Evolutionary conservation across 2,329 filamentous ascomycete species (phyloP).

Genomic region (Juglanconis sp.): DNA sequence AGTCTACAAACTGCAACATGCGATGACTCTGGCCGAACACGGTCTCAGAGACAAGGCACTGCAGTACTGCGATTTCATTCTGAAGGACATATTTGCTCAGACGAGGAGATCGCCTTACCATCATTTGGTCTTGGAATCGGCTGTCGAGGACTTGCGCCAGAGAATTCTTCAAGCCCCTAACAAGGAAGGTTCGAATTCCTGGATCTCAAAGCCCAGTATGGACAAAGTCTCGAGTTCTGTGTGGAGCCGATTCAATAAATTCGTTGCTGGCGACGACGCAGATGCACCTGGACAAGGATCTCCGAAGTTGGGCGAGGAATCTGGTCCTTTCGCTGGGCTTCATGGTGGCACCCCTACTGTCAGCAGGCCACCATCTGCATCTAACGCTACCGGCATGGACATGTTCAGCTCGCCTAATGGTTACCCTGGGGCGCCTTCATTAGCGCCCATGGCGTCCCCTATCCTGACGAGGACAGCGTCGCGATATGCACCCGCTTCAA

Average conservation of each 20-base stretch:
- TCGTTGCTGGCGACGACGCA: conserved; percentile 86
- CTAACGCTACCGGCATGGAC: conserved; percentile 65
- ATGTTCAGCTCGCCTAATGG: conserved; percentile 57
- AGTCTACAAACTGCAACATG: conserved; percentile 88
- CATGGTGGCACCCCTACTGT: conserved; percentile 72
- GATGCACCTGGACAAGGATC: conserved; percentile 59
- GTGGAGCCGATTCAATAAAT: conserved; percentile 92
- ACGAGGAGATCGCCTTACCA: conserved; percentile 87
- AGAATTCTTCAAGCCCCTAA: conserved; percentile 77
- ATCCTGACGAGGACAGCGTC: conserved; percentile 44
- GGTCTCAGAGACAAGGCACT: conserved; percentile 80
- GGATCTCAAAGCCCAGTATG: conserved; percentile 94
- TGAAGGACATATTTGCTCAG: conserved; percentile 70
- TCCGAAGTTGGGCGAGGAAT: conserved; percentile 56
- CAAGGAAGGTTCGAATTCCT: conserved; percentile 75
- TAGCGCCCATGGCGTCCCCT: conserved; percentile 30
- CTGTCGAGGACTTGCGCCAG: conserved; percentile 78
- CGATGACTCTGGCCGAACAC: conserved; percentile 76
- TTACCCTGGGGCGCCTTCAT: conserved; percentile 30
- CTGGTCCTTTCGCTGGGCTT: conserved; percentile 80
- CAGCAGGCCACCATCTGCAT: conserved; percentile 68
- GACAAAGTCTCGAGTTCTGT: conserved; percentile 91
- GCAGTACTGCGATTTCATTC: conserved; percentile 86
- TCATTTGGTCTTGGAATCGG: conserved; percentile 67
- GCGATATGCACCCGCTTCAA: conserved; percentile 45